Conservation (phyloP, 495 filamentous ascomycete genomes). For the Penicillium cosmopolitanum region DNA sequence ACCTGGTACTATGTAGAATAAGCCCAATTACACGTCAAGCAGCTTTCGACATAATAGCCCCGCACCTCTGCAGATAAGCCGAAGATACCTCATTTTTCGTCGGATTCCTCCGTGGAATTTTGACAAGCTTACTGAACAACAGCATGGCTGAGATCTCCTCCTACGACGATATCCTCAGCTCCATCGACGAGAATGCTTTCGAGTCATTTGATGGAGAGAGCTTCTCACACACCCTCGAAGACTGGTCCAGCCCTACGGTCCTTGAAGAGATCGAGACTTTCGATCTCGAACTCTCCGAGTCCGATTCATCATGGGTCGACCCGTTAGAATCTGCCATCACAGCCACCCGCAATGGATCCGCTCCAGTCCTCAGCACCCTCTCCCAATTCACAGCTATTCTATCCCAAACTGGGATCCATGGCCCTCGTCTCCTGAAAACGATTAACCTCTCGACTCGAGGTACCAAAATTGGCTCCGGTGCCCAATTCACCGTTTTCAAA, state of each 20-base stretch:
- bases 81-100: background rate
- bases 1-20: conserved; percentile 14
- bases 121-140: background rate
- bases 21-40: background rate
- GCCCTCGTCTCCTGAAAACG: conserved; percentile 22
- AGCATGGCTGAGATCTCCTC: conserved; percentile 8
- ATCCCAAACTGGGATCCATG: conserved; percentile 27
- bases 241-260: conserved; percentile 8
- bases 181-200: conserved; percentile 13
- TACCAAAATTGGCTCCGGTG: conserved; percentile 20
- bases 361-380: conserved; percentile 22
- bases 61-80: background rate
- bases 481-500: conserved; percentile 26
- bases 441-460: conserved; percentile 17
- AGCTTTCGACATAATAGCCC: background rate
- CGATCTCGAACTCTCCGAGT: conserved; percentile 12
- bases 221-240: background rate
- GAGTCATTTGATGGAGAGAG: conserved; percentile 8
- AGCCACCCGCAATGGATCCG: conserved; percentile 25
- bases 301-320: conserved; percentile 18
- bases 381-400: conserved; percentile 29
- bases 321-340: conserved; percentile 21
- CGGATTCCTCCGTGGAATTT: background rate
- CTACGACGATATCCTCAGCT: conserved; percentile 16
- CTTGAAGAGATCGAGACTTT: conserved; percentile 12